Conservation (phyloP, 768 basidiomycete species). For the Daedaleopsis sinensis region DNA sequence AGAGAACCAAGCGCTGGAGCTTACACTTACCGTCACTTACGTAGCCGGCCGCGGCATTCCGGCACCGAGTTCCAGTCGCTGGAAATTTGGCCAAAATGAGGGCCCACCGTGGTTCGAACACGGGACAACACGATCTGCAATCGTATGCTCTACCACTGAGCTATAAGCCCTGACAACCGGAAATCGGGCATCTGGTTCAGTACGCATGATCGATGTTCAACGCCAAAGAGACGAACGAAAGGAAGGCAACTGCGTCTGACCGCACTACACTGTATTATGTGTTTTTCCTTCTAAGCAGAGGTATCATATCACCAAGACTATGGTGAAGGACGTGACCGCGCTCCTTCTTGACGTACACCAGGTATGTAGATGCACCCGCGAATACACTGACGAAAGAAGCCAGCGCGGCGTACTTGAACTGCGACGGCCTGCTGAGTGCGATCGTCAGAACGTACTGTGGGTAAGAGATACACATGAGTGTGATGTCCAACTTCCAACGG, state of each 20-base stretch:
- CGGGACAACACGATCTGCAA: constrained; percentile 61
- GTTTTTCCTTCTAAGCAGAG: constrained; percentile 10
- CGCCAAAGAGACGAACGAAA: too few relatives aligned
- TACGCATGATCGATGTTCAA: too few relatives aligned
- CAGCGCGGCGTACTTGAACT: constrained; percentile 39
- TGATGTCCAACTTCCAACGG: too few relatives aligned
- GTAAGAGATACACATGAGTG: not conserved
- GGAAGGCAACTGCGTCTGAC: too few relatives aligned
- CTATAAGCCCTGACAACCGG: constrained; percentile 36
- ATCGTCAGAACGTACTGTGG: constrained; percentile 38
- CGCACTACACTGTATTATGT: too few relatives aligned
- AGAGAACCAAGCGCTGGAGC: too few relatives aligned
- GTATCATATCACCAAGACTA: constrained; percentile 16
- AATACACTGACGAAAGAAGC: constrained; percentile 36
- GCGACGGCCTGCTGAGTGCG: constrained; percentile 35
- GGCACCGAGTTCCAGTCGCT: not conserved
- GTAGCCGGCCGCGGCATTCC: not conserved
- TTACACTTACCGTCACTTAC: too few relatives aligned
- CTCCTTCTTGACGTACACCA: constrained; percentile 35
- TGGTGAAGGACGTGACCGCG: constrained; percentile 37
- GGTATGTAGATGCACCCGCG: constrained; percentile 33
- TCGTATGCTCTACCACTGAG: constrained; percentile 61
- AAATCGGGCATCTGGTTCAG: too few relatives aligned
- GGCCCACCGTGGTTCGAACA: constrained; percentile 60
- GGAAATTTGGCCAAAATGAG: constrained; percentile 28